Percentiles rank a stretch among this genome's conserved stretches.
These are phyloP conservation scores for Yamadazyma diospyri DNA, from an alignment of 1,139 yeast species.

Conservation along the genomic window DNA sequence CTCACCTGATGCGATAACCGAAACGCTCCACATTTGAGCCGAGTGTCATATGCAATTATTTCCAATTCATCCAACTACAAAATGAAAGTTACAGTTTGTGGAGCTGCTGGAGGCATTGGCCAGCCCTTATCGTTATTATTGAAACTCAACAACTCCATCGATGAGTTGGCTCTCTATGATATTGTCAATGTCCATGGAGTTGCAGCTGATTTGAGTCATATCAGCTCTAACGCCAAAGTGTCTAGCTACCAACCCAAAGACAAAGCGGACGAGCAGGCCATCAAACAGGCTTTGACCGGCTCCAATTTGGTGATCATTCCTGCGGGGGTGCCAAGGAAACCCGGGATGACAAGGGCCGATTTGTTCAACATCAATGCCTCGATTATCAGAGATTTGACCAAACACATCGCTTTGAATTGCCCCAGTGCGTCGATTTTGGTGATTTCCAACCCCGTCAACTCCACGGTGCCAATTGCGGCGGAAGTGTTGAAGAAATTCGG, in stretches of 20 bases:
- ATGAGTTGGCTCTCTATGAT: constrained; percentile 60
- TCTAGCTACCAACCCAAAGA: constrained; percentile 53
- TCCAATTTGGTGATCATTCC: constrained; percentile 65
- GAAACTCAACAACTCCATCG: constrained; percentile 53
- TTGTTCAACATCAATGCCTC: constrained; percentile 71
- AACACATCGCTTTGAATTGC: constrained; percentile 52
- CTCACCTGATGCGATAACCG: too few species aligned
- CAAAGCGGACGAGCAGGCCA: constrained; percentile 47
- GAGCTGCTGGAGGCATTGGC: constrained; percentile 82
- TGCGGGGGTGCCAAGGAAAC: constrained; percentile 82
- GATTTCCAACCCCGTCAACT: constrained; percentile 73
- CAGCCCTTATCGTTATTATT: constrained; percentile 68
- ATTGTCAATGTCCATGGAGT: constrained; percentile 69
- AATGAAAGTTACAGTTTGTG: constrained; percentile 69
- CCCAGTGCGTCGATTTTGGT: constrained; percentile 65
- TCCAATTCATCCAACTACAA: background rate
- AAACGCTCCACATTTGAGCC: constrained; percentile 6
- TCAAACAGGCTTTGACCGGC: constrained; percentile 48
- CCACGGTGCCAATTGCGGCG: constrained; percentile 74
- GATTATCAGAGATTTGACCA: constrained; percentile 58
- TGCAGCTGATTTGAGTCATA: constrained; percentile 72
- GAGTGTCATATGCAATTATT: constrained; percentile 4
- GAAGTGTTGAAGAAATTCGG: constrained; percentile 61
- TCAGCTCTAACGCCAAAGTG: constrained; percentile 56
- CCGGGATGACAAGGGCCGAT: constrained; percentile 79